Evolutionary conservation across 306 rosid genomes (phyloP).

Genomic region (Rubus parviflorus): DNA sequence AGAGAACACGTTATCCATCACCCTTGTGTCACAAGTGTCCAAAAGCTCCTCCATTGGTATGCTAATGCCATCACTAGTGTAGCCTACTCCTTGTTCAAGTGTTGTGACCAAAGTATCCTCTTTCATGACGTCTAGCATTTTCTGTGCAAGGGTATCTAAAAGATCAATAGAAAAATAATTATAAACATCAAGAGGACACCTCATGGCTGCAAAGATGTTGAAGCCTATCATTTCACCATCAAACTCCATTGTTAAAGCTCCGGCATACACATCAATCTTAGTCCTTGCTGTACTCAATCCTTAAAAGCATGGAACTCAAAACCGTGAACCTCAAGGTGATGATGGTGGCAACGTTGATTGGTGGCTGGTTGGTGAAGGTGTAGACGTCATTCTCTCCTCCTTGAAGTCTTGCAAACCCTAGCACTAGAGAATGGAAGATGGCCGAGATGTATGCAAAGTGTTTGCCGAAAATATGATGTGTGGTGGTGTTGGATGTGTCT

Average conservation of each 20-base stretch:
- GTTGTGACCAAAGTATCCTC: background rate
- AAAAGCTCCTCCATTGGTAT: background rate
- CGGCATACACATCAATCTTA: background rate
- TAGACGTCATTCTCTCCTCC: too few species aligned
- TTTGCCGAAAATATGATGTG: too few species aligned
- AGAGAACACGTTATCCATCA: background rate
- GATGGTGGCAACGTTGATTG: too few species aligned
- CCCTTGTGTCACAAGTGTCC: background rate
- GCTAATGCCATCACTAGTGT: background rate
- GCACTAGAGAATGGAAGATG: too few species aligned
- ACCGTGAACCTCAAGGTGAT: too few species aligned
- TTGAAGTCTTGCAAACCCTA: too few species aligned
- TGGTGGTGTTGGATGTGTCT: too few species aligned
- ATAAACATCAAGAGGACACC: background rate
- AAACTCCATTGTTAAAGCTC: background rate
- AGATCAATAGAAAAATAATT: background rate
- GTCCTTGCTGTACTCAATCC: background rate
- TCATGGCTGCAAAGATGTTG: background rate
- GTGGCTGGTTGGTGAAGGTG: too few species aligned
- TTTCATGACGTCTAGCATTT: background rate
- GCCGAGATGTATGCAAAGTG: too few species aligned
- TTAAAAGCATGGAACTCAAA: too few species aligned
- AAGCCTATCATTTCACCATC: background rate
- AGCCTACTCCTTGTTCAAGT: background rate
- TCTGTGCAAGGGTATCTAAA: background rate